Conservation (phyloP, 83 land plant species). For the Picea mariana region DNA sequence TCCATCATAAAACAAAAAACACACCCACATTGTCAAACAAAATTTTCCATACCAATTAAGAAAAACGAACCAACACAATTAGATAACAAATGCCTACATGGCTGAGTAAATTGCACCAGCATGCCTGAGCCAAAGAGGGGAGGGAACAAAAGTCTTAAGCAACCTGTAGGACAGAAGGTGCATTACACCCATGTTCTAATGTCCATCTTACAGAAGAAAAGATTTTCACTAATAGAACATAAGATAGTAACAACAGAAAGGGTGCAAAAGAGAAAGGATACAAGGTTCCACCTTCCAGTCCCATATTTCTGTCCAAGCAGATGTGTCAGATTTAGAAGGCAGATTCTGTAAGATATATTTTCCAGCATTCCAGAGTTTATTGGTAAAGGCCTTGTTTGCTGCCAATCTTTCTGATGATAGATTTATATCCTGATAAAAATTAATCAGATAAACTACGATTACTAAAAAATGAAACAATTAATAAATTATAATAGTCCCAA, state of each 20-base stretch:
- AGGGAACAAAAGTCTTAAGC: too few species aligned
- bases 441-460: not conserved
- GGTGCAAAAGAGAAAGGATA: not conserved
- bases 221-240: too few species aligned
- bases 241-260: not conserved
- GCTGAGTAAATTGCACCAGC: not conserved
- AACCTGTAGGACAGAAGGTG: too few species aligned
- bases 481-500: not conserved
- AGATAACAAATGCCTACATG: not conserved
- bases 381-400: conserved; percentile 94
- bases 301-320: conserved; percentile 47
- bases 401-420: conserved; percentile 82
- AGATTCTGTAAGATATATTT: conserved; percentile 87
- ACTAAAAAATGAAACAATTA: not conserved
- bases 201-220: too few species aligned
- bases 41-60: not conserved
- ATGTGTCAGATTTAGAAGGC: conserved; percentile 51
- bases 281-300: conserved; percentile 46
- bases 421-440: conserved; percentile 73
- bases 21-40: not conserved
- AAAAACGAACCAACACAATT: not conserved
- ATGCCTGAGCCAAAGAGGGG: not conserved
- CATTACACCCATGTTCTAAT: too few species aligned
- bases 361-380: conserved; percentile 99
- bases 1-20: too few species aligned